Evolutionary conservation across 2,329 filamentous ascomycete species (phyloP).

Genomic region (Clonostachys chloroleuca): DNA sequence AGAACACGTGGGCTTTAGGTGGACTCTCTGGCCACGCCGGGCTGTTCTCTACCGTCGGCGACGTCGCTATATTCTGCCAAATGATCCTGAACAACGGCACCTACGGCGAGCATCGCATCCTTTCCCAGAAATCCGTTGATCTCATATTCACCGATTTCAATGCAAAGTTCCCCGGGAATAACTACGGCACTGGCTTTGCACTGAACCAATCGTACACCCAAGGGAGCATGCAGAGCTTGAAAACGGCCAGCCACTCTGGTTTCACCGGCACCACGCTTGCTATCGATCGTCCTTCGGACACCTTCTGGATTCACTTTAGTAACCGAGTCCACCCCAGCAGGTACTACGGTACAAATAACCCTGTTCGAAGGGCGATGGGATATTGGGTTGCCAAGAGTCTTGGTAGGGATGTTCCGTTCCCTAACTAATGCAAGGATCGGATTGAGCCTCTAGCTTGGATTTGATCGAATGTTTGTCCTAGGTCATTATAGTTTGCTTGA

Average conservation of each 20-base stretch:
- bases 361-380: neutral
- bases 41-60: conserved; percentile 22
- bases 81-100: conserved; percentile 30
- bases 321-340: conserved; percentile 10
- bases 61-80: conserved; percentile 22
- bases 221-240: conserved; percentile 15
- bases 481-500: no score
- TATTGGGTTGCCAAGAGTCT: conserved; percentile 1
- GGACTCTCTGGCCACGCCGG: conserved; percentile 27
- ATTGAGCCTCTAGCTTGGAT: no score
- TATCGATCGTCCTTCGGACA: conserved; percentile 11
- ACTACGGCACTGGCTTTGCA: conserved; percentile 21
- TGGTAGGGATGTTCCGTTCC: neutral
- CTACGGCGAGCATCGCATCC: conserved; percentile 17
- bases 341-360: neutral
- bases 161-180: conserved; percentile 13
- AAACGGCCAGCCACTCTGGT: conserved; percentile 13
- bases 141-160: conserved; percentile 25
- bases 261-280: conserved; percentile 15
- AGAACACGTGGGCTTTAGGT: conserved; percentile 24
- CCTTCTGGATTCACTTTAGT: conserved; percentile 10
- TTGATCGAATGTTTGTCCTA: no score
- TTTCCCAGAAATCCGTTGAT: conserved; percentile 17
- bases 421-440: neutral
- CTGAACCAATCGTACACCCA: conserved; percentile 23